Base-by-base conservation (phyloP, 208 protist species). In the Crithidia brevicula region DNA sequence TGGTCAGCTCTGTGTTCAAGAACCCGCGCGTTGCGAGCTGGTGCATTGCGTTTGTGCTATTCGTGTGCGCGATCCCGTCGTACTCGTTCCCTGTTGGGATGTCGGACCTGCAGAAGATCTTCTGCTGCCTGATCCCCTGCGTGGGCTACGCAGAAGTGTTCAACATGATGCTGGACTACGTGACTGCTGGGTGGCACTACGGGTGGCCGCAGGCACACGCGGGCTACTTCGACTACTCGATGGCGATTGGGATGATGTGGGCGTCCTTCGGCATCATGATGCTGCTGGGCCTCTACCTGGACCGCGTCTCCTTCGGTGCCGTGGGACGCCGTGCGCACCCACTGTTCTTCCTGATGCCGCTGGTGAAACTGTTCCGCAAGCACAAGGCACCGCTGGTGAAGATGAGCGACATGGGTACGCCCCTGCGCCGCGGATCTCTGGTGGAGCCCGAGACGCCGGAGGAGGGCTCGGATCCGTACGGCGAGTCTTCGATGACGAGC, bases 191-290 rank as follows among this genome's bases (percentile, higher is more conserved):
- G 22, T 54, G 51, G 27, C 43, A 75, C 27, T 86, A 80, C 58
- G 65, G 58, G 16, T 95, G 83, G 83, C 15, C 38, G 23, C 46
- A 85, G 46, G 63, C 74, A 27, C 56, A 33, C 36, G 36, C 46
- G 27, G 83, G 83, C 27, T 69, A 81, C 36, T 92, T 81, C 74
- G 82, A 72, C 61, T 73, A 82, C 45, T 56, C 74, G 27, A 57
- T 85, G 28, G 77, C 75, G 15, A 78, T 94, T 53, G 79, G 85
- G 27, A 79, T 96, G 72, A 92, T 94, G 86, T 91, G 85, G 83
- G 82, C 80, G 6, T 92, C 87, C 22, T 84, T 81, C 42, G 68
- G 67, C 13, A 15, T 89, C 9, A 79, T 95, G 68, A 76, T 93
- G 46, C 52, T 93, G 23, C 65, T 97, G 30, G 81, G 79, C 51